Conservation (phyloP, 129 eudicot genomes). For the Logfia minima region DNA sequence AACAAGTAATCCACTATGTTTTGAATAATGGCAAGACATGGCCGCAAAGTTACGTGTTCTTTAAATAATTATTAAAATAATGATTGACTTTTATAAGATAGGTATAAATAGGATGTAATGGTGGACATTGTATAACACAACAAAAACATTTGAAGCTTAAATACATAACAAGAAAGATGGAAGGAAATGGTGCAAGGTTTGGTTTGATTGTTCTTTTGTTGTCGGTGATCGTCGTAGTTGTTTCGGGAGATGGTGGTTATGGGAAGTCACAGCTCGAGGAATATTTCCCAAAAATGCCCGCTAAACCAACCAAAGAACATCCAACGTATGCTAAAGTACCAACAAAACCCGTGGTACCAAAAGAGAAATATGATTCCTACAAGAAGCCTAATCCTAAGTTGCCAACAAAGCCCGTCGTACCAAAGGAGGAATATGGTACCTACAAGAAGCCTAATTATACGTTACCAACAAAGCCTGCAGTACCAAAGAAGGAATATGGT, state of each 20-base stretch:
- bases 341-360: slow-evolving; percentile 15
- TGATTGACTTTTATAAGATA: not conserved
- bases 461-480: slow-evolving; percentile 17
- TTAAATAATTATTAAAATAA: not conserved
- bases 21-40: not conserved
- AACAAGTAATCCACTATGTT: slow-evolving; percentile 39
- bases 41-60: not conserved
- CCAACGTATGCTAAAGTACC: slow-evolving; percentile 17
- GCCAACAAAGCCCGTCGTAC: slow-evolving; percentile 26
- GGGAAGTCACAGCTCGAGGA: not conserved
- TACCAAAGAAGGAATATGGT: slow-evolving; percentile 12
- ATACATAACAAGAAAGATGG: slow-evolving; percentile 26
- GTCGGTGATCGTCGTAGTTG: slow-evolving; percentile 11
- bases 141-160: not conserved
- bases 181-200: slow-evolving; percentile 6
- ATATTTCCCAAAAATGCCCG: slow-evolving; percentile 4
- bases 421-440: slow-evolving; percentile 4
- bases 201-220: slow-evolving; percentile 23
- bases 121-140: slow-evolving; percentile 14
- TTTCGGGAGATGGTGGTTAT: slow-evolving; percentile 17
- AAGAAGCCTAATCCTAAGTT: slow-evolving; percentile 8
- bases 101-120: slow-evolving; percentile 13
- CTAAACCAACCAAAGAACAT: slow-evolving; percentile 5
- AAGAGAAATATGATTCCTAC: slow-evolving; percentile 12
- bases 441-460: not conserved